Evolutionary conservation across 140 eudicot genomes (phyloP), one percentile per base, ranked within the genome.

Genomic region (Oenanthe javanica): DNA sequence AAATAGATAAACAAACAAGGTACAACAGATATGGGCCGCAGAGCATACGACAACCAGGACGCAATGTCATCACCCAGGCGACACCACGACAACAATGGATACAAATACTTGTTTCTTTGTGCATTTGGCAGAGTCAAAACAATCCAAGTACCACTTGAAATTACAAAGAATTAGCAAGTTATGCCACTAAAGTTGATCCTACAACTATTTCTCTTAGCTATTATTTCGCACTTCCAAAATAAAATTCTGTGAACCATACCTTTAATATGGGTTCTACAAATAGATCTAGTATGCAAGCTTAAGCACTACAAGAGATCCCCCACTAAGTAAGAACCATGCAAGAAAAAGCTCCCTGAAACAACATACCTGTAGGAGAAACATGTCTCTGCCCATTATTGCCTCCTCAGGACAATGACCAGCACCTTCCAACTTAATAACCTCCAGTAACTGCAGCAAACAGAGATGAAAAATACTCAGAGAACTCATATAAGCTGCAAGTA

Each of bases 351-450:
- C 15, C 7, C n/a, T 19, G 19, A 45, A 45, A 19, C 14, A 18
- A 12, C 57, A 19, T 42, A 89, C 92, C 85, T 89, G 97, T 72
- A 91, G 81, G 52, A 89, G 94, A 84, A 89, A 86, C 83, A 91
- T 83, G 80, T 93, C 98, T 59, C 97, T 88, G 12, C 92, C 89
- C 87, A 93, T 89, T 76, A 93, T 82, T 14, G 83, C 76, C 43
- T 93, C 98, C 80, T 88, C 98, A 21, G 87, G 92, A 75, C 86
- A 87, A 55, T 86, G 86, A 76, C 85, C 88, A 25, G 87, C 87
- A 18, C 89, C 91, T 80, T 93, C 98, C 87, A 93, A 72, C 74
- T 91, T 93, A 59, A 93, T 87, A 81, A 93, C 96, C 80, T 93
- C 97, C 89, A 93, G 86, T 77, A 91, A 78, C 98, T 93, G 80